phyloP scores from a whole-genome alignment of 2,329 filamentous ascomycete species.

The Pseudocercospora eumusae region DNA sequence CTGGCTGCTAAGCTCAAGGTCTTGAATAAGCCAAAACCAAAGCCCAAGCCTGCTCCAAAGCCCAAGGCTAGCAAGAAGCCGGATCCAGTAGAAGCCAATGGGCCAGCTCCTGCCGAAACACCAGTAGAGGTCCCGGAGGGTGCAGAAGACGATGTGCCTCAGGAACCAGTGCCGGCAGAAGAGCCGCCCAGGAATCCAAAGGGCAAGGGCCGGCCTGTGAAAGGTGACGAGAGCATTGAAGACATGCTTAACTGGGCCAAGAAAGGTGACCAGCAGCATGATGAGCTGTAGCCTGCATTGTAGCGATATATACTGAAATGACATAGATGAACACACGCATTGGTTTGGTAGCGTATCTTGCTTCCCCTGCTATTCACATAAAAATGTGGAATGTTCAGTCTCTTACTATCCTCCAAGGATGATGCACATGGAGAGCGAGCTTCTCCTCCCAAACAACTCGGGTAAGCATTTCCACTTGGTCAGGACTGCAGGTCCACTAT shows the following conservation, averaged over 20 bases:
- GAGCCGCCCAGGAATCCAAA: conserved; percentile 11
- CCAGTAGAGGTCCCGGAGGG: conserved; percentile 16
- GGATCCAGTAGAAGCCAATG: conserved; percentile 17
- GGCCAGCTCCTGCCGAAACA: conserved; percentile 19
- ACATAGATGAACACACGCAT: conserved; percentile 18
- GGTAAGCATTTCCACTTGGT: too few relatives aligned
- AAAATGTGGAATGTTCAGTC: not conserved
- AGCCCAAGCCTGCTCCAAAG: conserved; percentile 25
- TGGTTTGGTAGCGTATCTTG: not conserved
- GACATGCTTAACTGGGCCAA: conserved; percentile 31
- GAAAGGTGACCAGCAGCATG: conserved; percentile 20
- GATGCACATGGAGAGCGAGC: too few relatives aligned
- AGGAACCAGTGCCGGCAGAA: conserved; percentile 5
- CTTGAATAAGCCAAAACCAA: conserved; percentile 24
- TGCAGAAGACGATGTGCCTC: conserved; percentile 6
- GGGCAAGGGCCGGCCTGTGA: conserved; percentile 20
- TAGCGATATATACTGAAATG: conserved; percentile 13
- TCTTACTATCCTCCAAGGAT: not conserved
- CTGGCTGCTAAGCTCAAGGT: conserved; percentile 59
- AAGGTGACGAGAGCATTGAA: conserved; percentile 28
- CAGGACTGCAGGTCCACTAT: not conserved
- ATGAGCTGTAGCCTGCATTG: conserved; percentile 27
- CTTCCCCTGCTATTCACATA: not conserved
- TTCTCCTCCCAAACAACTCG: too few relatives aligned
- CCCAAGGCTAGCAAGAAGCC: conserved; percentile 30